Percentiles rank a stretch among this genome's conserved stretches.
phyloP scores from a whole-genome alignment of 129 eudicot genomes.

The Pittosporum tobira region DNA sequence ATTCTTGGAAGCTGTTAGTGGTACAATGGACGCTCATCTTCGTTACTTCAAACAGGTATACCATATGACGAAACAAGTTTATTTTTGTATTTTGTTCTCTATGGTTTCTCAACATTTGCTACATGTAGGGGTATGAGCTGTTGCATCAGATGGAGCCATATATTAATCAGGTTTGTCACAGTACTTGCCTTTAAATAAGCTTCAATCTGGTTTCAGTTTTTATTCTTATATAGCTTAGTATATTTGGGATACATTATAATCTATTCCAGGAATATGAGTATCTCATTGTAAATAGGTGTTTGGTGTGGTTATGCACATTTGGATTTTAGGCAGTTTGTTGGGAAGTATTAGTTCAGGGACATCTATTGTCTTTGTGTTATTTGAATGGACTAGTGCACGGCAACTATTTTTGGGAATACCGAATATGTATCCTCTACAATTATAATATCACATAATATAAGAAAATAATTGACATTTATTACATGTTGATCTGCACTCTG shows the following conservation, averaged over 20 bases:
- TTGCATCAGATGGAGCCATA: conserved; percentile 99
- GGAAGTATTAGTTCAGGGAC: background rate
- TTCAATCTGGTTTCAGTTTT: conserved; percentile 2
- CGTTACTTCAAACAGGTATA: conserved; percentile 94
- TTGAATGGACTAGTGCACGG: background rate
- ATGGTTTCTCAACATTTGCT: conserved; percentile 9
- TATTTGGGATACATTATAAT: background rate
- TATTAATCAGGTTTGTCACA: conserved; percentile 68
- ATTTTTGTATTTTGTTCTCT: conserved; percentile 7
- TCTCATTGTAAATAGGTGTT: conserved; percentile 7
- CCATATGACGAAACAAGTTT: background rate
- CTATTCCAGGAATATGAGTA: background rate
- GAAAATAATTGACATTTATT: background rate
- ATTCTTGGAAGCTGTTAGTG: conserved; percentile 96
- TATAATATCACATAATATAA: background rate
- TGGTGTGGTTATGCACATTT: background rate
- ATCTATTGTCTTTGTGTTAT: background rate
- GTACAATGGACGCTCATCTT: conserved; percentile 97
- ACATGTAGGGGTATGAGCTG: conserved; percentile 83
- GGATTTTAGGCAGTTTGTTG: background rate
- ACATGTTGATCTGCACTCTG: background rate
- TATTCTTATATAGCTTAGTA: background rate
- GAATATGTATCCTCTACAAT: background rate
- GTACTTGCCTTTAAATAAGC: conserved; percentile 8
- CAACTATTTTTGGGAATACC: background rate